Conservation (phyloP, 2,329 filamentous ascomycete species). For the Epichloe sibirici region DNA sequence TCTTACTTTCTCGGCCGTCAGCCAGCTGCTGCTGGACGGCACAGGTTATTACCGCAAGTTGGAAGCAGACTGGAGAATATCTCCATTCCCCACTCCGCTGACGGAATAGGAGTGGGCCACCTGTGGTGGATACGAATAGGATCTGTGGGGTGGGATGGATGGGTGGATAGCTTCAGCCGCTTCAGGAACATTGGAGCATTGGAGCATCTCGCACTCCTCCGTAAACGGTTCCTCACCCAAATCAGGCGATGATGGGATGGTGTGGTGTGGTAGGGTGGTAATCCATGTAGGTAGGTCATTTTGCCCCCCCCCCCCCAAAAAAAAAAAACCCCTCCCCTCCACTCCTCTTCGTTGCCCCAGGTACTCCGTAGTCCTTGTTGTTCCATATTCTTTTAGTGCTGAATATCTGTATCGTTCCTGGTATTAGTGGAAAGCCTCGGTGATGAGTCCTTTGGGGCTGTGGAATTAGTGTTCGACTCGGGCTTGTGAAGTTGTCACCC, state of each 20-base stretch:
- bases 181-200: no score
- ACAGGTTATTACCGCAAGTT: no score
- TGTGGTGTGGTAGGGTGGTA: background rate
- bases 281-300: background rate
- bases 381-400: background rate
- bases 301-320: background rate
- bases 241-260: background rate
- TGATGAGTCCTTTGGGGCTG: background rate
- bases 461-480: background rate
- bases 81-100: slow-evolving; percentile 1
- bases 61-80: no score
- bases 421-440: background rate
- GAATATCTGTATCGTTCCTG: background rate
- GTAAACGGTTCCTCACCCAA: background rate
- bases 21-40: no score
- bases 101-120: background rate
- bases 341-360: background rate
- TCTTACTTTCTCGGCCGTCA: no score
- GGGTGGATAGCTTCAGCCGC: no score
- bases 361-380: background rate
- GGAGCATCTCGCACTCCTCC: background rate
- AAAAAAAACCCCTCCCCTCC: background rate
- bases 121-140: background rate
- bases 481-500: slow-evolving; percentile 1
- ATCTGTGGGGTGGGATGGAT: no score